Evolutionary conservation across 306 rosid genomes (phyloP).

Genomic region (Gillenia trifoliata): DNA sequence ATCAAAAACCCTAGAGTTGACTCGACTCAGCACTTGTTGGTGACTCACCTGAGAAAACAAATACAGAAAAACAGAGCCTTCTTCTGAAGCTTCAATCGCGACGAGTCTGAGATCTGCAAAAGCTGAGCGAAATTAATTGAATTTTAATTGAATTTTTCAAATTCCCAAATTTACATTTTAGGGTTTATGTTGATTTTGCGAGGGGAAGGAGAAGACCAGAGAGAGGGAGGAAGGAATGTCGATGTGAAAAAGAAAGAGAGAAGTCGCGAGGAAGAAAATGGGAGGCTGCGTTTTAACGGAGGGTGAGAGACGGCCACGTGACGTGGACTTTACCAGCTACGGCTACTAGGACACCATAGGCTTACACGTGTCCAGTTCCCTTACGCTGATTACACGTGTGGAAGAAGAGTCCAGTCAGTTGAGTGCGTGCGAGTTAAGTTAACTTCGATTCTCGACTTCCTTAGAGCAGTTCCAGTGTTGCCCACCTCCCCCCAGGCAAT

Average conservation of each 20-base stretch:
- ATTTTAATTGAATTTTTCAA: background rate
- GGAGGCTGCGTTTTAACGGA: conserved; percentile 32
- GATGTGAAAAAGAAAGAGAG: background rate
- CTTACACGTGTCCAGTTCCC: conserved; percentile 25
- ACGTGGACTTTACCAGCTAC: conserved; percentile 23
- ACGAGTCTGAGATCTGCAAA: conserved; percentile 28
- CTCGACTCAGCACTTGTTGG: conserved; percentile 24
- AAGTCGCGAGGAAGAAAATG: background rate
- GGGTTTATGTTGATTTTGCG: conserved; percentile 32
- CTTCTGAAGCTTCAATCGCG: conserved; percentile 6
- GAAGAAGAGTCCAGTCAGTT: background rate
- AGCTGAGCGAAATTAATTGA: background rate
- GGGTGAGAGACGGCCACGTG: conserved; percentile 31
- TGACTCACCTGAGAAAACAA: conserved; percentile 27
- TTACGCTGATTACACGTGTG: background rate
- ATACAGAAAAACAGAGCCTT: background rate
- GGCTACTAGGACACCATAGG: background rate
- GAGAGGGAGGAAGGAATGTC: background rate
- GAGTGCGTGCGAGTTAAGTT: background rate
- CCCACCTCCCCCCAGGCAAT: too few relatives aligned
- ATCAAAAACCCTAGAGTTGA: conserved; percentile 30
- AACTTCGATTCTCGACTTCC: background rate
- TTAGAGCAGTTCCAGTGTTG: too few relatives aligned
- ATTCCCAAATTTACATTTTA: background rate
- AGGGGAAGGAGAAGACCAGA: background rate